A percentile compares a stretch with the other conserved stretches of the same genome.
Conservation (phyloP, 257 asterid species). For the Penstemon davidsonii region DNA sequence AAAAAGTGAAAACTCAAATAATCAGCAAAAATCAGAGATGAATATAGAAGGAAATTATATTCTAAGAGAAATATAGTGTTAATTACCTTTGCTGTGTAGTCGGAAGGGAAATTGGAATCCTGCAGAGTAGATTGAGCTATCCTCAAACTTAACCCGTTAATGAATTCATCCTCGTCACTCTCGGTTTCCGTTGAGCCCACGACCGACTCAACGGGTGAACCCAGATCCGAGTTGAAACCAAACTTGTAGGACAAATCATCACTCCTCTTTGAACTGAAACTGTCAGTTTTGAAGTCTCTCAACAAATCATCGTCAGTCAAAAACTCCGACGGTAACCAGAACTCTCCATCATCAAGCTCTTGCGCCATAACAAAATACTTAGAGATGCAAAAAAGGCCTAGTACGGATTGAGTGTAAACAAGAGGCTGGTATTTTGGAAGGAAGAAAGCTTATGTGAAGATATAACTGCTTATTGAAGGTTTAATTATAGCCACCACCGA, state of each 20-base stretch:
- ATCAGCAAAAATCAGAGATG: background rate
- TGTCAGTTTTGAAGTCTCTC: slow-evolving; percentile 33
- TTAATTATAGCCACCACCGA: slow-evolving; percentile 36
- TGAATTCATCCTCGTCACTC: slow-evolving; percentile 72
- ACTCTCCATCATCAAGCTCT: slow-evolving; percentile 50
- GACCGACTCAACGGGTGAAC: slow-evolving; percentile 69
- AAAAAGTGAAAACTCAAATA: background rate
- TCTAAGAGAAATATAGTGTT: too few relatives aligned
- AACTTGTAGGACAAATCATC: slow-evolving; percentile 27
- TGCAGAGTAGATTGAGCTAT: slow-evolving; percentile 40
- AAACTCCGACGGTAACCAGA: slow-evolving; percentile 57
- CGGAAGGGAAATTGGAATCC: slow-evolving; percentile 26
- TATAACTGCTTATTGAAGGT: slow-evolving; percentile 40
- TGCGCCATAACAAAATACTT: slow-evolving; percentile 34
- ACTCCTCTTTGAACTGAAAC: background rate
- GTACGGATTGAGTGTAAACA: background rate
- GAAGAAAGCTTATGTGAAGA: background rate
- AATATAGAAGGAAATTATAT: background rate
- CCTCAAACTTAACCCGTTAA: slow-evolving; percentile 47
- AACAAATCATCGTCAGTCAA: slow-evolving; percentile 52
- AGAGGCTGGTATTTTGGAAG: slow-evolving; percentile 31
- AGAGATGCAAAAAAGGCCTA: background rate
- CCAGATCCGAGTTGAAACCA: slow-evolving; percentile 51
- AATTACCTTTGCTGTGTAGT: slow-evolving; percentile 42
- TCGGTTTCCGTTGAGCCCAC: slow-evolving; percentile 59